Percentiles rank a stretch among this genome's conserved stretches.
Conservation (phyloP, 2,329 filamentous ascomycete species). For the Trichoderma breve region DNA sequence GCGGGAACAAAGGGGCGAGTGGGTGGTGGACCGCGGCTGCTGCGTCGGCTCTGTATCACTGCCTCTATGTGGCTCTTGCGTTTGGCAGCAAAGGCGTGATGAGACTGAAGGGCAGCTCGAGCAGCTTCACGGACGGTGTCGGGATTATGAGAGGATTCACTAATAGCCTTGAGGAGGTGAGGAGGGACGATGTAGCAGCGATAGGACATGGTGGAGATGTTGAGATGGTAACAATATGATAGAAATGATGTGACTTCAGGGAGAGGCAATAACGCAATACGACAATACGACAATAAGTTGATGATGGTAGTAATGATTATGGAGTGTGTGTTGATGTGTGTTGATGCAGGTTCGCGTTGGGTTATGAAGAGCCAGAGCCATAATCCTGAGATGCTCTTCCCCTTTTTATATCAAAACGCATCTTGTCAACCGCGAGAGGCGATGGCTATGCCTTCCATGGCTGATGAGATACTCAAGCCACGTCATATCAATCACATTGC, state of each 20-base stretch:
- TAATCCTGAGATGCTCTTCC: not conserved
- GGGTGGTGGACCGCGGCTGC: conserved; percentile 20
- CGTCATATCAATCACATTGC: not conserved
- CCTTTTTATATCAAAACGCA: not conserved
- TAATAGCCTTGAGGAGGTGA: conserved; percentile 45
- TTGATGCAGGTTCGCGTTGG: not conserved
- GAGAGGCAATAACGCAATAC: not conserved
- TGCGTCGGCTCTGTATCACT: conserved; percentile 35
- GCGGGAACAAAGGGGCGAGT: conserved; percentile 40
- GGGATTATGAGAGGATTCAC: conserved; percentile 39
- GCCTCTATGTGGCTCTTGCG: conserved; percentile 37
- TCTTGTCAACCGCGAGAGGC: not conserved
- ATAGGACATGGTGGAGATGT: conserved; percentile 22
- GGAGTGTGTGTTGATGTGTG: not conserved
- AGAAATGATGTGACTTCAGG: not conserved
- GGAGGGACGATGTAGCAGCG: conserved; percentile 46
- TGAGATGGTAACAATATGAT: not conserved
- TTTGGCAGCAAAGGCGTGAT: conserved; percentile 32
- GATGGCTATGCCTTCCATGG: not conserved
- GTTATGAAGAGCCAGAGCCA: not conserved
- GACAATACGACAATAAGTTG: not conserved
- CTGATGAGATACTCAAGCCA: not conserved
- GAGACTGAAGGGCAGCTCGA: conserved; percentile 34
- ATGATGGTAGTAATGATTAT: not conserved
- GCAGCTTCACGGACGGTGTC: conserved; percentile 39